Conservation (phyloP, 2,329 filamentous ascomycete genomes). For the Sporothrix inflata region DNA sequence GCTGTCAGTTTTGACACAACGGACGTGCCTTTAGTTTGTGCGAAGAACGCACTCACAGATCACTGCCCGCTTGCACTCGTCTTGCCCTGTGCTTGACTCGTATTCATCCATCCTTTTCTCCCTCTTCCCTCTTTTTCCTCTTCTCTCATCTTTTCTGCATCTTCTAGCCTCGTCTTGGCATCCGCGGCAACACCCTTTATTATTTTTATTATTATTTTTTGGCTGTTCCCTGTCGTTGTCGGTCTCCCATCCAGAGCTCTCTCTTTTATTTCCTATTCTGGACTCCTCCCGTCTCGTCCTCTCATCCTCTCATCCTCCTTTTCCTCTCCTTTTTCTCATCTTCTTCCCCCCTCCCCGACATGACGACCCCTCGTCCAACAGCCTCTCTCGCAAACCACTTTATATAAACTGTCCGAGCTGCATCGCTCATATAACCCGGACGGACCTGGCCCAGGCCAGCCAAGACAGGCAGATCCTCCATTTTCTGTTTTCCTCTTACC, state of each 20-base stretch:
- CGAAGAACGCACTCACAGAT: too few relatives aligned
- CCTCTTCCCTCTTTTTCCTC: neutral
- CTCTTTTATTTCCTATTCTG: neutral
- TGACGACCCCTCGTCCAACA: slow-evolving; percentile 3
- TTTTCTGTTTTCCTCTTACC: neutral
- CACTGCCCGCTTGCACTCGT: too few relatives aligned
- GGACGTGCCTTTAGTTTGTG: slow-evolving; percentile 13
- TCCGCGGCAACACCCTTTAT: neutral
- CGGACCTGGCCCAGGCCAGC: neutral
- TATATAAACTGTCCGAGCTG: slow-evolving; percentile 18
- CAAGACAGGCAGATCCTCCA: neutral
- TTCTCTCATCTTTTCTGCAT: neutral
- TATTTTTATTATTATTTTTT: too few relatives aligned
- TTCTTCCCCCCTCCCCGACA: neutral
- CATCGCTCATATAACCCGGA: slow-evolving; percentile 10
- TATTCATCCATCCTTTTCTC: too few relatives aligned
- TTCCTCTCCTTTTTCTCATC: neutral
- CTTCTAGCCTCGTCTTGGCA: slow-evolving; percentile 7
- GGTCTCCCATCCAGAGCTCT: neutral
- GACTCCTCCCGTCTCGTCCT: too few relatives aligned
- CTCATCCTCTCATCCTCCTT: too few relatives aligned
- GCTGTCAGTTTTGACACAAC: slow-evolving; percentile 19
- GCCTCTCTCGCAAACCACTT: neutral
- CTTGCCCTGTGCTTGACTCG: too few relatives aligned
- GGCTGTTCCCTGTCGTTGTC: neutral